Conservation (phyloP, 2,329 filamentous ascomycete genomes). For the Ophiostoma sp. region DNA sequence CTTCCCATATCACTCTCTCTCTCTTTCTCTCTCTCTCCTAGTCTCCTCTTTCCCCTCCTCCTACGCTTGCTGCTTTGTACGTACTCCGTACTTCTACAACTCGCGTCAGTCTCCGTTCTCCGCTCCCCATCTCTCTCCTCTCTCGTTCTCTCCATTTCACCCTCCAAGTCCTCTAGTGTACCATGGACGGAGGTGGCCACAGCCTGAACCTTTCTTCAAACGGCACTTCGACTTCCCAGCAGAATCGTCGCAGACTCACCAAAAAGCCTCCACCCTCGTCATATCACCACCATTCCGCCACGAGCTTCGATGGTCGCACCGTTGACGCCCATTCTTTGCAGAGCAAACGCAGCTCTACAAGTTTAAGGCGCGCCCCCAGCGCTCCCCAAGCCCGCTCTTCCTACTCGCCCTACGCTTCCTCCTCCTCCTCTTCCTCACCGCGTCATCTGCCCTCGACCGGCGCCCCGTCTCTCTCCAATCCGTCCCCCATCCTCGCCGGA, state of each 20-base stretch:
- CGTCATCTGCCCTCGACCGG: slow-evolving; percentile 39
- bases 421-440: slow-evolving; percentile 42
- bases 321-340: slow-evolving; percentile 53
- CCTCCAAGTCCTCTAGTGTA: slow-evolving; percentile 29
- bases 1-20: slow-evolving; percentile 14
- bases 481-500: slow-evolving; percentile 43
- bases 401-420: slow-evolving; percentile 45
- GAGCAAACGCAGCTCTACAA: slow-evolving; percentile 60
- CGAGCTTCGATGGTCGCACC: slow-evolving; percentile 46
- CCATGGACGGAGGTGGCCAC: slow-evolving; percentile 39
- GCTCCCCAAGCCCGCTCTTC: slow-evolving; percentile 48
- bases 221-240: slow-evolving; percentile 37
- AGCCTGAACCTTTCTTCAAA: slow-evolving; percentile 39
- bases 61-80: background rate
- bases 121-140: slow-evolving; percentile 17
- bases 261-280: slow-evolving; percentile 54
- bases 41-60: background rate
- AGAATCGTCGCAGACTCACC: slow-evolving; percentile 52
- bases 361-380: slow-evolving; percentile 56
- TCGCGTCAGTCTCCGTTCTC: slow-evolving; percentile 17
- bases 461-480: slow-evolving; percentile 32
- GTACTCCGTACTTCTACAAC: slow-evolving; percentile 15
- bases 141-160: slow-evolving; percentile 2
- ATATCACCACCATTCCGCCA: slow-evolving; percentile 45
- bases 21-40: slow-evolving; percentile 9